Percentiles rank a stretch among this genome's conserved stretches.
phyloP scores from a whole-genome alignment of 768 basidiomycete species.

The Boletus huronensis region DNA sequence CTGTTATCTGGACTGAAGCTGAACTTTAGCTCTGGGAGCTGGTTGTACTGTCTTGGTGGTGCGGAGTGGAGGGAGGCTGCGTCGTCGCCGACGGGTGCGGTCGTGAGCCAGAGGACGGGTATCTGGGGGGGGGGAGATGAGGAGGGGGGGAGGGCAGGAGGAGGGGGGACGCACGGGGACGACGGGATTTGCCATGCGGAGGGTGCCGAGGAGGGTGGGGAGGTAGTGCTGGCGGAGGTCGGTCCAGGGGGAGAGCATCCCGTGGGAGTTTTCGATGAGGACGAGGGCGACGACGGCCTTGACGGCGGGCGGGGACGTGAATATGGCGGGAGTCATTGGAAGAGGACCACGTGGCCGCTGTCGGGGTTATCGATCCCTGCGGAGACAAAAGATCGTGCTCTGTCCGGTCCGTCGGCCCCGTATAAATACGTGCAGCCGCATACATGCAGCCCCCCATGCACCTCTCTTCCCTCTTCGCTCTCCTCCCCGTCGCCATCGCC shows the following conservation, averaged over 20 bases:
- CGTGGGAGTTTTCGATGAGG: slow-evolving; percentile 54
- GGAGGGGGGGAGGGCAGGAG: too few species aligned
- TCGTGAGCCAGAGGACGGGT: slow-evolving; percentile 46
- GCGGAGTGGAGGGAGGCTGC: slow-evolving; percentile 15
- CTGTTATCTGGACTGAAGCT: slow-evolving; percentile 41
- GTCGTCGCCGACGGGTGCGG: slow-evolving; percentile 37
- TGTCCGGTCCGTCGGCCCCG: background rate
- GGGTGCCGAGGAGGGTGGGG: slow-evolving; percentile 38
- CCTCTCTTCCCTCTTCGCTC: background rate
- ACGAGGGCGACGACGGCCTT: slow-evolving; percentile 38
- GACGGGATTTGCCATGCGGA: slow-evolving; percentile 38
- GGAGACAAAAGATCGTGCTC: slow-evolving; percentile 1
- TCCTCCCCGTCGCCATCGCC: background rate
- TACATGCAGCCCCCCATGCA: background rate
- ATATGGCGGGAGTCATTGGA: slow-evolving; percentile 11
- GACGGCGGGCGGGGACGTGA: slow-evolving; percentile 14
- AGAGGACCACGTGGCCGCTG: slow-evolving; percentile 18
- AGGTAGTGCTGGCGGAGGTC: slow-evolving; percentile 49
- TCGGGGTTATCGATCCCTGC: slow-evolving; percentile 21
- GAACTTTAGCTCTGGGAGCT: slow-evolving; percentile 41
- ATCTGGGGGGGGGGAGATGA: too few species aligned
- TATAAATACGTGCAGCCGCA: too few species aligned
- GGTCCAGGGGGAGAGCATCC: slow-evolving; percentile 44
- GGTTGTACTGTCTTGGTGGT: slow-evolving; percentile 41
- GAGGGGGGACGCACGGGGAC: slow-evolving; percentile 37